Percentiles rank a stretch among this genome's conserved stretches.
These are phyloP conservation scores for Talaromyces funiculosus DNA, from an alignment of 2,329 filamentous ascomycete genomes.

Conservation along the genomic window DNA sequence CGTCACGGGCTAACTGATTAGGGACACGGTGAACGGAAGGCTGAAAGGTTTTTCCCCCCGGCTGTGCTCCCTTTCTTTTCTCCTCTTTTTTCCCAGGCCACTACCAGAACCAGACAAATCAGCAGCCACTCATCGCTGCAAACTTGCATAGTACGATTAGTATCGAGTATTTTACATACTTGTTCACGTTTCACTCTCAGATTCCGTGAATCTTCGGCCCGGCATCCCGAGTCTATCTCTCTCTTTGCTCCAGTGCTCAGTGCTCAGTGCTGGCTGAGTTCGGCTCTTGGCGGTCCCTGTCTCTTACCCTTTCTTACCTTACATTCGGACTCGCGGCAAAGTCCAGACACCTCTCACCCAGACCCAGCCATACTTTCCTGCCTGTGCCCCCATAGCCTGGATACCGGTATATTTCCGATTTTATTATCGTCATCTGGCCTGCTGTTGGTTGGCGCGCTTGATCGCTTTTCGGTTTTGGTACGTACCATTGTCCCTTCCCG, in stretches of 20 bases:
- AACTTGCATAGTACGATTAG: slow-evolving; percentile 1
- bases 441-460: slow-evolving; percentile 12
- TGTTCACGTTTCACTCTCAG: background rate
- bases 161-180: slow-evolving; percentile 5
- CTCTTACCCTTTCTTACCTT: background rate
- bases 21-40: background rate
- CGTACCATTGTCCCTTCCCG: slow-evolving; percentile 4
- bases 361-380: slow-evolving; percentile 13
- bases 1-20: background rate
- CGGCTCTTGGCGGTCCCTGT: background rate
- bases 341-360: slow-evolving; percentile 6
- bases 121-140: slow-evolving; percentile 1
- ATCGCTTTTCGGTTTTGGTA: slow-evolving; percentile 13
- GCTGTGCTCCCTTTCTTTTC: slow-evolving; percentile 10
- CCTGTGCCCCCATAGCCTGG: slow-evolving; percentile 5
- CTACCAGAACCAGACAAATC: slow-evolving; percentile 6
- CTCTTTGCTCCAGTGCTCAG: background rate
- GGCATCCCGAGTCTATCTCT: background rate
- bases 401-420: background rate
- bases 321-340: slow-evolving; percentile 9
- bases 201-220: slow-evolving; percentile 1
- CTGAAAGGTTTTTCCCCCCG: background rate
- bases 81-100: slow-evolving; percentile 11
- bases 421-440: background rate
- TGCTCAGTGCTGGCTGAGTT: background rate